Conservation (phyloP, 257 asterid genomes). For the Mentha longifolia region DNA sequence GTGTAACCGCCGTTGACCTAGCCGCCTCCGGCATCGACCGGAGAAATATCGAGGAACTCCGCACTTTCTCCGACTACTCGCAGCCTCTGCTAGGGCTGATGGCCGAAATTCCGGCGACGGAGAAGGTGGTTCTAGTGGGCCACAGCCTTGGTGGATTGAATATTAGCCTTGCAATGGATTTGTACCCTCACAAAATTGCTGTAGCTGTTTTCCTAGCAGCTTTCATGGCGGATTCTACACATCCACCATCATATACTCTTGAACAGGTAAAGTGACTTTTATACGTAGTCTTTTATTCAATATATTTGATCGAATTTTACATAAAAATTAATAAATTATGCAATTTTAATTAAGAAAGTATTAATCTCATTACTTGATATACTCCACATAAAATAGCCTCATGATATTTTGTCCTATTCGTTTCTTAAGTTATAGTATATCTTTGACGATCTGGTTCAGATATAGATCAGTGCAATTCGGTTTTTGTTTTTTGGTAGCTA, state of each 20-base stretch:
- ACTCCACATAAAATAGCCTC: too few species aligned
- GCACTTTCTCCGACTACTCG: constrained; percentile 46
- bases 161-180: constrained; percentile 48
- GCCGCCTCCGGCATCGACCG: constrained; percentile 59
- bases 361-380: too few species aligned
- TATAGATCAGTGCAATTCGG: too few species aligned
- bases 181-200: constrained; percentile 46
- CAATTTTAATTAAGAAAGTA: too few species aligned
- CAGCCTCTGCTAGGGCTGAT: constrained; percentile 49
- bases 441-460: too few species aligned
- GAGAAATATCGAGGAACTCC: constrained; percentile 40
- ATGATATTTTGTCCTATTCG: too few species aligned
- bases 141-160: constrained; percentile 64
- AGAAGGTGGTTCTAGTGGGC: constrained; percentile 63
- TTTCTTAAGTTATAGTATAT: too few species aligned
- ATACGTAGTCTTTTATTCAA: too few species aligned
- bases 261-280: constrained; percentile 38
- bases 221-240: constrained; percentile 52
- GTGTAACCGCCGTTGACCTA: constrained; percentile 57
- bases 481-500: too few species aligned
- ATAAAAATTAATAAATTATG: too few species aligned
- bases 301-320: too few species aligned
- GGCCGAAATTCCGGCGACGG: constrained; percentile 39
- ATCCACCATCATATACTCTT: constrained; percentile 43
- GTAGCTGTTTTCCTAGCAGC: constrained; percentile 59